Conservation (phyloP, 2,329 filamentous ascomycete species). For the Penicillium sp. region DNA sequence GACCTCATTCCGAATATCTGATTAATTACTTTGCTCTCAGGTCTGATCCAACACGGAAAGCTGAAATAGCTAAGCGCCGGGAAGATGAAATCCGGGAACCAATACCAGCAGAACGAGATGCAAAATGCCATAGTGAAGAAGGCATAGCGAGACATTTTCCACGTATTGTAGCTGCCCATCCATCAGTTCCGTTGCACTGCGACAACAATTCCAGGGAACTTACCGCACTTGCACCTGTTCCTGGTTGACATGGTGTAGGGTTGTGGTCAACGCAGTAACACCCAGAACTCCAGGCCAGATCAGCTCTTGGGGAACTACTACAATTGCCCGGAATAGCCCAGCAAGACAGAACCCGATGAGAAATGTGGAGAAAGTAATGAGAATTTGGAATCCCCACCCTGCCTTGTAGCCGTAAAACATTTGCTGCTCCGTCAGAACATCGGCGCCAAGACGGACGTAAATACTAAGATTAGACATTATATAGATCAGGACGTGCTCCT, state of each 20-base stretch:
- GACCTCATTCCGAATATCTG: slow-evolving; percentile 30
- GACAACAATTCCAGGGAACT: slow-evolving; percentile 16
- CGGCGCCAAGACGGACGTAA: slow-evolving; percentile 27
- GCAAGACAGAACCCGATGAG: slow-evolving; percentile 60
- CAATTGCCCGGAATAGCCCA: slow-evolving; percentile 60
- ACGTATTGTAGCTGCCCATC: slow-evolving; percentile 39
- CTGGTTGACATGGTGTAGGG: slow-evolving; percentile 62
- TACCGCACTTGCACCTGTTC: slow-evolving; percentile 39
- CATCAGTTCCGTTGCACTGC: slow-evolving; percentile 37
- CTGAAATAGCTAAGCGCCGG: slow-evolving; percentile 30
- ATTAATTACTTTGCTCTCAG: slow-evolving; percentile 26
- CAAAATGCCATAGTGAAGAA: slow-evolving; percentile 22
- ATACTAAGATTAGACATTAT: slow-evolving; percentile 32
- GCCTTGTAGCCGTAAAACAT: slow-evolving; percentile 27
- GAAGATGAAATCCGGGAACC: slow-evolving; percentile 33
- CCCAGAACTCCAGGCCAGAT: slow-evolving; percentile 54
- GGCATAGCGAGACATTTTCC: slow-evolving; percentile 34
- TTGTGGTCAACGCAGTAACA: slow-evolving; percentile 64
- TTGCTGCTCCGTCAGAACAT: slow-evolving; percentile 28
- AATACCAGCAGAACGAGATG: slow-evolving; percentile 28
- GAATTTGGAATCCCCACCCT: slow-evolving; percentile 28
- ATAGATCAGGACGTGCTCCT: slow-evolving; percentile 28
- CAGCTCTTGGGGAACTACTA: slow-evolving; percentile 56
- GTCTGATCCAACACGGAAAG: slow-evolving; percentile 31
- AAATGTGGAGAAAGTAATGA: slow-evolving; percentile 63